Evolutionary conservation across 2,329 filamentous ascomycete species (phyloP).

Genomic region (Aspergillus pseudonomiae): DNA sequence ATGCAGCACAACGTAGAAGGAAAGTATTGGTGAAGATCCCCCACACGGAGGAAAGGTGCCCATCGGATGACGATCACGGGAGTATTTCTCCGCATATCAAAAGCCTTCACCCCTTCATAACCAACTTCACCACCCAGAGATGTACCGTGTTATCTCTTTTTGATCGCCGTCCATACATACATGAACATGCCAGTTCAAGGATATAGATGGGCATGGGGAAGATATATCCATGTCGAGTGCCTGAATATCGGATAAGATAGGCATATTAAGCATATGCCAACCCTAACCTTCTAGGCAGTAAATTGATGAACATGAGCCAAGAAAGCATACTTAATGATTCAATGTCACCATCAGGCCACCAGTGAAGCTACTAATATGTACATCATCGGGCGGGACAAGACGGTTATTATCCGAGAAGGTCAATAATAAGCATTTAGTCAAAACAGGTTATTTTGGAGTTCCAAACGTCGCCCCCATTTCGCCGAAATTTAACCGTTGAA

Average conservation of each 20-base stretch:
- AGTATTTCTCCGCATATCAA: constrained; percentile 17
- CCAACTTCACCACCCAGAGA: background rate
- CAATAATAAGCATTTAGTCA: background rate
- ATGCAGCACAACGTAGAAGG: background rate
- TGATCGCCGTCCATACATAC: background rate
- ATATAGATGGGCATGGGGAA: background rate
- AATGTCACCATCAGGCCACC: background rate
- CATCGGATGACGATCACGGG: constrained; percentile 11
- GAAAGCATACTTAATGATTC: background rate
- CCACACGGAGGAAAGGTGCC: constrained; percentile 6
- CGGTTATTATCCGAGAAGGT: background rate
- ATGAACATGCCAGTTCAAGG: background rate
- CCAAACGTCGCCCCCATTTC: background rate
- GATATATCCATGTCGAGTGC: background rate
- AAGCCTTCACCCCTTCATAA: background rate
- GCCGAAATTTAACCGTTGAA: background rate
- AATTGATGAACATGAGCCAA: too few species aligned
- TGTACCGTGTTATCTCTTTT: background rate
- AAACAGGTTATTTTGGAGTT: background rate
- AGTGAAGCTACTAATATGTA: background rate
- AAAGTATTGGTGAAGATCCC: constrained; percentile 9
- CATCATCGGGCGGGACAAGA: background rate
- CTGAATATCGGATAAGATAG: background rate
- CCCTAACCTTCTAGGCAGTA: background rate
- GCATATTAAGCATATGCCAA: background rate